Conservation (phyloP, 768 basidiomycete genomes). For the Exidia glandulosa region DNA sequence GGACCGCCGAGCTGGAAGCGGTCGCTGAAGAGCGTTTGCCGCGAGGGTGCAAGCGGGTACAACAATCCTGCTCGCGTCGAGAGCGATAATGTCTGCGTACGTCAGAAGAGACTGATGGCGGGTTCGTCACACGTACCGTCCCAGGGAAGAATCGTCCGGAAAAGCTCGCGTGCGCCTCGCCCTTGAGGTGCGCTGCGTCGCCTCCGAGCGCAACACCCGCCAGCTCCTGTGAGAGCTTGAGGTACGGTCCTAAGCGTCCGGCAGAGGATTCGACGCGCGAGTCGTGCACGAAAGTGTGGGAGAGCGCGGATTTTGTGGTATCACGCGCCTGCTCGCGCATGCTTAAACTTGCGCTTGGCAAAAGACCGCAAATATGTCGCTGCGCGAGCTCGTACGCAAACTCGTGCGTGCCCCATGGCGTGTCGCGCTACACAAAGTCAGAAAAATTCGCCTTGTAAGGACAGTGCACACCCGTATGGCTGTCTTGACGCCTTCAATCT, state of each 20-base stretch:
- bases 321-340: constrained; percentile 78
- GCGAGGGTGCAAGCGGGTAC: constrained; percentile 40
- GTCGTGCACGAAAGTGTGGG: constrained; percentile 66
- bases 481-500: constrained; percentile 51
- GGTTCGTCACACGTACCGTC: constrained; percentile 35
- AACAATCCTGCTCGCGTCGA: constrained; percentile 63
- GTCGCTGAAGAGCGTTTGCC: constrained; percentile 58
- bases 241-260: constrained; percentile 50
- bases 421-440: not conserved
- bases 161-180: constrained; percentile 52
- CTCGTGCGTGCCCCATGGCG: constrained; percentile 43
- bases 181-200: constrained; percentile 65
- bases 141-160: constrained; percentile 49
- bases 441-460: constrained; percentile 11
- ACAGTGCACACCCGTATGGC: constrained; percentile 66
- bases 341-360: constrained; percentile 71
- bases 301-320: constrained; percentile 70
- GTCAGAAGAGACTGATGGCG: not conserved
- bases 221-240: constrained; percentile 45
- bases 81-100: constrained; percentile 56
- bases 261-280: constrained; percentile 52
- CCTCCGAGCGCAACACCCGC: constrained; percentile 63
- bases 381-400: constrained; percentile 74
- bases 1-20: constrained; percentile 92
- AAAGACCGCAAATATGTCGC: constrained; percentile 61